Base-by-base conservation (phyloP, 2,329 filamentous ascomycete species). In the Sarocladium oryzae region DNA sequence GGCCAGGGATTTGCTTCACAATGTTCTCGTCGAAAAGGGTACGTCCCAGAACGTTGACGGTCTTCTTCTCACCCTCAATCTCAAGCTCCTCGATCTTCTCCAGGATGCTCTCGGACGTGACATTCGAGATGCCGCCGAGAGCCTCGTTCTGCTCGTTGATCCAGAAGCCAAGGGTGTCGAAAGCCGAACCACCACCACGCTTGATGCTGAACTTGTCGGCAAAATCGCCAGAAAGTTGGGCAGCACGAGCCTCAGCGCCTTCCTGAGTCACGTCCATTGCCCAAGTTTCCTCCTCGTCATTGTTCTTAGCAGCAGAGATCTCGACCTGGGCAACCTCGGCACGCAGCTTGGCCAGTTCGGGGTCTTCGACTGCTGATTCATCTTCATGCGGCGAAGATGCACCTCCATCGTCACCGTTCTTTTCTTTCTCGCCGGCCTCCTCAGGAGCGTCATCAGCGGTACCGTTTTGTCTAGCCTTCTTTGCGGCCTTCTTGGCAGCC, bases 81-180 rank as follows among this genome's bases (percentile, higher is more conserved):
- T 91, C 91, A 52, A 97, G 78, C 62, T 97, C 93, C 75, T 95
- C 93, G 57, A 92, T 92, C 79, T 99, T 97, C 72, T 95, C 75
- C 71, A 95, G 97, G 67, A 99, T 89, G 35, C 91, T 86, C 58
- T 97, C 79, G 63, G 95, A 91, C 64, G 89, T 85, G 57, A 99
- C 80, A 54, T 90, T 84, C 71, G 83, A 78, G 61, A 96, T 77
- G 60, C 84, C 77, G 55, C 86, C 88, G 71, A 86, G 84, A 57
- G 82, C 79, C 53, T 82, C 77, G 53, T 85, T 84, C 65, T 91
- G 78, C 54, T 76, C 77, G 63, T 88, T 79, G 63, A 99, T 88
- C 93, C 93, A 99, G 72, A 86, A 88, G 65, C 91, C 93, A 57
- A 99, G 84, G 60, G 89, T 82, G 66, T 96, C 91, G 67, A 97